phyloP scores from a whole-genome alignment of 345 rosid species.

The Salix brachista region DNA sequence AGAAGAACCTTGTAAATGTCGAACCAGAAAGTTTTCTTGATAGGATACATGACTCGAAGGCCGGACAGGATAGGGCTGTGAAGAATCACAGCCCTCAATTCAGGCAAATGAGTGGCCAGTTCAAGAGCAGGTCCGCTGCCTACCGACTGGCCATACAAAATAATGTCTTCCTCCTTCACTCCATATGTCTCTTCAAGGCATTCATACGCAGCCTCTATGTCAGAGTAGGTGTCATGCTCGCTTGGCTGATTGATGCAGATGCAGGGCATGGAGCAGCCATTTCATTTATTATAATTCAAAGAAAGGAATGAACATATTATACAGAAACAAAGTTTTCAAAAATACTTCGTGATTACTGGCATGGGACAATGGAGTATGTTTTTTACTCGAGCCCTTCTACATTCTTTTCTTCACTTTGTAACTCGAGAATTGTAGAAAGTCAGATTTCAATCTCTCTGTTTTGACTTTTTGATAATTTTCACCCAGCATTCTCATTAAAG shows the following conservation, averaged over 20 bases:
- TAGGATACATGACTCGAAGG: constrained; percentile 77
- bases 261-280: background rate
- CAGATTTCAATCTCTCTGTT: background rate
- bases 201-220: constrained; percentile 71
- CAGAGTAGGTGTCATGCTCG: constrained; percentile 86
- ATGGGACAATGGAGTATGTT: background rate
- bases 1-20: constrained; percentile 74
- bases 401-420: no score
- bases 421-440: background rate
- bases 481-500: background rate
- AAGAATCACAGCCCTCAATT: constrained; percentile 66
- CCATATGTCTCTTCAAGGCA: constrained; percentile 64
- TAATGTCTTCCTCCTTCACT: constrained; percentile 61
- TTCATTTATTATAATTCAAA: background rate
- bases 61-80: constrained; percentile 88
- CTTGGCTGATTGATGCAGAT: constrained; percentile 43
- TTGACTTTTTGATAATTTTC: background rate
- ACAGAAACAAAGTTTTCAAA: background rate
- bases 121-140: constrained; percentile 93
- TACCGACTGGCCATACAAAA: constrained; percentile 79
- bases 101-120: constrained; percentile 57
- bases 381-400: background rate
- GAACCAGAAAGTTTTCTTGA: constrained; percentile 71
- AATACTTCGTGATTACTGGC: background rate
- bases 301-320: background rate